Evolutionary conservation across 768 basidiomycete genomes (phyloP).

Genomic region (Gymnopilus junonius): DNA sequence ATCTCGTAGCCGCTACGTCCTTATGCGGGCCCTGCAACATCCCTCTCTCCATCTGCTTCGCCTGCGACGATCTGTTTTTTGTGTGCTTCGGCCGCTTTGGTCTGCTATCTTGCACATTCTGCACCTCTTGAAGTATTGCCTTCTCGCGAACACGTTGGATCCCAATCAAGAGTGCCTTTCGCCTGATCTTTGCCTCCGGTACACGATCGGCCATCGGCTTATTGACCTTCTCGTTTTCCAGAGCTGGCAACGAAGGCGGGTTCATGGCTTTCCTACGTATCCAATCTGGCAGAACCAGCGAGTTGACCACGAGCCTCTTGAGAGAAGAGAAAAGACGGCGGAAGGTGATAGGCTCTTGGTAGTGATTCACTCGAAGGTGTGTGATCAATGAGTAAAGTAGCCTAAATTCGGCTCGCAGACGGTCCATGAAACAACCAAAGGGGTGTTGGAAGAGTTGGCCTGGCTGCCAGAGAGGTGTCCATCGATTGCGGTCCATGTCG

Average conservation of each 20-base stretch:
- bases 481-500: background rate
- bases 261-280: background rate
- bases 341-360: background rate
- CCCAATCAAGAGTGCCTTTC: constrained; percentile 18
- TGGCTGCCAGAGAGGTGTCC: background rate
- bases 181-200: background rate
- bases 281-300: background rate
- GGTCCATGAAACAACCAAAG: background rate
- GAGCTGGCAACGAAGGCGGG: background rate
- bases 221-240: background rate
- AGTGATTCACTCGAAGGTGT: background rate
- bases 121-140: background rate
- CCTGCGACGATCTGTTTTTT: background rate
- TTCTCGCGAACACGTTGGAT: constrained; percentile 1
- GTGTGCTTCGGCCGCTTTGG: background rate
- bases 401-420: background rate
- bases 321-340: background rate
- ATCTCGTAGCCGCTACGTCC: constrained; percentile 37
- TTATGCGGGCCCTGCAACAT: background rate
- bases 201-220: too few relatives aligned
- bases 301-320: background rate
- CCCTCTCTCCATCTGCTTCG: background rate
- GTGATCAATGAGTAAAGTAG: background rate
- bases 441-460: background rate
- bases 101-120: background rate